Evolutionary conservation across 129 eudicot species (phyloP), one percentile per base, ranked within the genome.

Genomic region (Smallanthus sonchifolius): DNA sequence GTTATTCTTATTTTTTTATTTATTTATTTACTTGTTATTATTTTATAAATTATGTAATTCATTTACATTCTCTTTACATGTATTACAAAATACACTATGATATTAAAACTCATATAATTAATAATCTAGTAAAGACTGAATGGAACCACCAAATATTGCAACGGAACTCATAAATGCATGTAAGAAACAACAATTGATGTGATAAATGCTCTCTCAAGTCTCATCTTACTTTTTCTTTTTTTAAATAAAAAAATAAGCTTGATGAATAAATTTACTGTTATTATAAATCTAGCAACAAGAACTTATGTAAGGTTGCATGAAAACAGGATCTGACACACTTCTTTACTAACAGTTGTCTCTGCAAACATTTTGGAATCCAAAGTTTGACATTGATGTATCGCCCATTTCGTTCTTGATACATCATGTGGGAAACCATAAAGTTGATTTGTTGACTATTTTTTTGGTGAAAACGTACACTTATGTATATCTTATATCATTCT

Each of bases 371-470:
- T 55, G 67, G 68, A 39, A 71, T 79, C 67, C 77, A n/a, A 67
- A 78, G 82, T 72, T 71, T 78, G 77, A 72, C 82, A 72, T 61
- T 17, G 73, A 63, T 49, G 67, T 56, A 72, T 39, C 81, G 69
- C 64, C 39, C 62, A 60, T 59, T 45, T 48, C 55, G 63, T 44
- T 52, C 10, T 49, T 63, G 83, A 72, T 71, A 78, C 77, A 37
- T 62, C 79, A 73, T 79, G 79, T 81, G 78, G 77, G 81, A 76
- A 81, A 81, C 76, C 73, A 80, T 54, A 69, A 77, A 81, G 78
- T 65, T 20, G 57, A 17, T 63, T 51, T 69, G 81, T 81, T 81
- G 84, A 76, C 84, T 75, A 44, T 48, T 60, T 14, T 32, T 5
- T 15, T 14, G 36, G 56, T 54, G 28, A 54, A 16, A 17, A 6